Evolutionary conservation across 441 rosid species (phyloP).

Genomic region (Brassica balearica): DNA sequence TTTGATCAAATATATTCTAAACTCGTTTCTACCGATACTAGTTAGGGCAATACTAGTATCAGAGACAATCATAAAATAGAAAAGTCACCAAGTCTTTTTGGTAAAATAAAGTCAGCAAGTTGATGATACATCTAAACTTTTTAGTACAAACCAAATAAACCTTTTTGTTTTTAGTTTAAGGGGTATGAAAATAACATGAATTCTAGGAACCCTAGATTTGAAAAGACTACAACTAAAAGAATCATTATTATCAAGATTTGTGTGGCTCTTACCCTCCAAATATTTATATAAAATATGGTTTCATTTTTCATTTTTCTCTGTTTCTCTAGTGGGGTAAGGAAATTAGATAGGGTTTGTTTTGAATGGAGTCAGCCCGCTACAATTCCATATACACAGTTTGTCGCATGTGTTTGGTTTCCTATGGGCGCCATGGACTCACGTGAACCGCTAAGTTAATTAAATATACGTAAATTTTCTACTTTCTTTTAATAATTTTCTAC

Average conservation of each 20-base stretch:
- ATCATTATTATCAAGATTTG: conserved; percentile 38
- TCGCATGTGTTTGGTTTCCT: conserved; percentile 49
- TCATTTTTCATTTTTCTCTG: neutral
- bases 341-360: conserved; percentile 55
- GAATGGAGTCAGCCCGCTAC: conserved; percentile 50
- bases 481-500: neutral
- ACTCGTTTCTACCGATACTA: neutral
- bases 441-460: conserved; percentile 52
- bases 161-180: conserved; percentile 2
- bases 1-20: neutral
- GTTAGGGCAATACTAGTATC: neutral
- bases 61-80: neutral
- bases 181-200: conserved; percentile 28
- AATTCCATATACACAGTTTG: conserved; percentile 51
- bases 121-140: neutral
- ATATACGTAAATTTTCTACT: neutral
- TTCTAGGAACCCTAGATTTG: conserved; percentile 41
- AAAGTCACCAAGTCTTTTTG: neutral
- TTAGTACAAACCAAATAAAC: neutral
- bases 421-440: conserved; percentile 62
- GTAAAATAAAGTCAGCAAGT: neutral
- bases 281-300: conserved; percentile 4
- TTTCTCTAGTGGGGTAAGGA: conserved; percentile 32
- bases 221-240: conserved; percentile 41
- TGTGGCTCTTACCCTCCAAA: conserved; percentile 49